Evolutionary conservation across 164 flowering plant species (phyloP).

Genomic region (Akebia trifoliata): DNA sequence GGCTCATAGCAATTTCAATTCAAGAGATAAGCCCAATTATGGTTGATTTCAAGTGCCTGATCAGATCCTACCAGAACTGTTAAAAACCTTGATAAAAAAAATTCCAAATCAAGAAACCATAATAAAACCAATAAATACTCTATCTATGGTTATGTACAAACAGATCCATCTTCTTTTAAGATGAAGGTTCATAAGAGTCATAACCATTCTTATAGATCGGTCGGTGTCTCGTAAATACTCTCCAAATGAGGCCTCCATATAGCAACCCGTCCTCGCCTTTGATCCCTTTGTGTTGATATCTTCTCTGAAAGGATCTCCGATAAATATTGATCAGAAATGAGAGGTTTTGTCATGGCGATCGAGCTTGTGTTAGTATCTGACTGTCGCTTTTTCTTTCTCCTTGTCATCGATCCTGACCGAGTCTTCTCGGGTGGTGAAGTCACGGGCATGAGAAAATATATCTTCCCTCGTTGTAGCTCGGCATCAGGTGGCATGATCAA

Average conservation of each 20-base stretch:
- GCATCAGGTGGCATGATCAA: conserved; percentile 78
- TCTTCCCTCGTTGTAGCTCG: conserved; percentile 82
- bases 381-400: conserved; percentile 26
- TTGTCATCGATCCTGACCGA: conserved; percentile 21
- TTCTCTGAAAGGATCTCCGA: conserved; percentile 77
- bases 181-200: too few species aligned
- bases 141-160: conserved; percentile 1
- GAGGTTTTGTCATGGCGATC: conserved; percentile 20
- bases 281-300: conserved; percentile 54
- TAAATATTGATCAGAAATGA: conserved; percentile 66
- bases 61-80: neutral
- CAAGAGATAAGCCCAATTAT: neutral
- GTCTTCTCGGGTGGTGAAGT: conserved; percentile 27
- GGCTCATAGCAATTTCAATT: neutral
- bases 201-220: conserved; percentile 21
- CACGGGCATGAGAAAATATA: conserved; percentile 79
- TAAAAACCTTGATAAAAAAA: neutral
- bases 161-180: neutral
- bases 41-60: neutral
- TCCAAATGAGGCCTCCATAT: conserved; percentile 92
- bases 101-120: neutral
- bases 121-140: too few species aligned
- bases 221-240: conserved; percentile 66
- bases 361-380: conserved; percentile 1
- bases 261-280: conserved; percentile 67